These are phyloP conservation scores for Taphrina flavorubra DNA, from an alignment of 1,139 yeast genomes.

Conservation along the genomic window DNA sequence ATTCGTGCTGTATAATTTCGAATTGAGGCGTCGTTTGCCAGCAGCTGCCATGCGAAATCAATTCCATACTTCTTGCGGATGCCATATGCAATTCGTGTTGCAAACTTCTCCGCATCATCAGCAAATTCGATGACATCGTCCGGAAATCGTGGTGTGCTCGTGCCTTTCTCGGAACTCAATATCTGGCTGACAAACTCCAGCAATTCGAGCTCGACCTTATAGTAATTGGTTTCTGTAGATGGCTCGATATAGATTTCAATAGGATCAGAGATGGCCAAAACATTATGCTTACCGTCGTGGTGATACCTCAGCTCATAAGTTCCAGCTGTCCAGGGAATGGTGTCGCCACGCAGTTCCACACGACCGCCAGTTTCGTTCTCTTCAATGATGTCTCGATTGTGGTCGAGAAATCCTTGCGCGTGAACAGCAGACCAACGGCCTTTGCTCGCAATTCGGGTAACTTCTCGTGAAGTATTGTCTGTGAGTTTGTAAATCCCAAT, in stretches of 20 bases:
- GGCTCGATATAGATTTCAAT: slow-evolving; percentile 60
- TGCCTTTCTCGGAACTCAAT: slow-evolving; percentile 15
- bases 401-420: slow-evolving; percentile 50
- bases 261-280: slow-evolving; percentile 70
- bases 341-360: slow-evolving; percentile 60
- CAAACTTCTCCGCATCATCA: slow-evolving; percentile 32
- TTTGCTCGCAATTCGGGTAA: slow-evolving; percentile 67
- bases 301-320: slow-evolving; percentile 80
- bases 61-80: slow-evolving; percentile 27
- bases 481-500: slow-evolving; percentile 73
- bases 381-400: slow-evolving; percentile 46
- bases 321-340: slow-evolving; percentile 72
- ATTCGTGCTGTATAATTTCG: slow-evolving; percentile 25
- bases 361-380: slow-evolving; percentile 56
- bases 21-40: slow-evolving; percentile 31
- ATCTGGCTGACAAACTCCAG: slow-evolving; percentile 15
- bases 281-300: slow-evolving; percentile 71
- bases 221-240: slow-evolving; percentile 5
- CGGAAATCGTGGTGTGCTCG: slow-evolving; percentile 1
- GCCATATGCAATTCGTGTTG: slow-evolving; percentile 35
- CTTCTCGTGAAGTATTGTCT: slow-evolving; percentile 65
- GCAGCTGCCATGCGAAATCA: slow-evolving; percentile 34
- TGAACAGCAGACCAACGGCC: slow-evolving; percentile 73
- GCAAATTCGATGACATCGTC: slow-evolving; percentile 32
- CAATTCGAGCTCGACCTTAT: slow-evolving; percentile 18